Percentiles rank a stretch among this genome's conserved stretches.
Conservation (phyloP, 495 filamentous ascomycete genomes). For the Xylaria grammica region DNA sequence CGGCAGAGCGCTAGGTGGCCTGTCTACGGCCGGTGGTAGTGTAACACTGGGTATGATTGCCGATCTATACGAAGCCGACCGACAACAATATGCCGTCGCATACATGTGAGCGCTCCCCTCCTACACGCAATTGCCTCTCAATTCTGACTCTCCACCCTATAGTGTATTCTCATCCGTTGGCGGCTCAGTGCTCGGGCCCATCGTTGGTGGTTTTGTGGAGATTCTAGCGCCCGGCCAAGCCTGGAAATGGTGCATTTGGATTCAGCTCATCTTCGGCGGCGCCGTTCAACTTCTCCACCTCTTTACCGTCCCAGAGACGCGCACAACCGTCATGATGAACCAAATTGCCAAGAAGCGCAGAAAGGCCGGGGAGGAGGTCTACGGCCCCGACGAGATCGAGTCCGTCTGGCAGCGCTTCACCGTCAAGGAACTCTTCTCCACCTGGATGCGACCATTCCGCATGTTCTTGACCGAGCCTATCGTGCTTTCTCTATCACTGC, state of each 20-base stretch:
- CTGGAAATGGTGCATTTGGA: conserved; percentile 83
- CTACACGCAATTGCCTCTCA: neutral
- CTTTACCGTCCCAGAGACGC: conserved; percentile 71
- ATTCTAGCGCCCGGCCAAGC: conserved; percentile 46
- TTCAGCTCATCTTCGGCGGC: conserved; percentile 77
- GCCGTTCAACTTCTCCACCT: conserved; percentile 71
- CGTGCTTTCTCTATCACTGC: conserved; percentile 72
- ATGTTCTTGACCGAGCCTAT: conserved; percentile 84
- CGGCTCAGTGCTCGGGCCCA: conserved; percentile 76
- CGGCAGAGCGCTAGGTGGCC: conserved; percentile 69
- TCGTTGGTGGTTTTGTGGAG: conserved; percentile 79
- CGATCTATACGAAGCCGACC: conserved; percentile 76
- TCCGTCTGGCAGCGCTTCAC: conserved; percentile 59
- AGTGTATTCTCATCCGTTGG: conserved; percentile 79
- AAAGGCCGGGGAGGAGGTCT: conserved; percentile 58
- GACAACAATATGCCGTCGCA: conserved; percentile 75
- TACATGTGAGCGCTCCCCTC: conserved; percentile 46
- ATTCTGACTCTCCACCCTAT: neutral
- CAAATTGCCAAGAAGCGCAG: conserved; percentile 69
- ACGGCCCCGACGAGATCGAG: conserved; percentile 66
- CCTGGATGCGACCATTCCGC: conserved; percentile 75
- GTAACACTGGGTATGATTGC: conserved; percentile 85
- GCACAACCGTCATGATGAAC: conserved; percentile 71
- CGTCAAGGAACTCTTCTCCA: conserved; percentile 59
- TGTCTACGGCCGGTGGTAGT: conserved; percentile 76